These are phyloP conservation scores for Solanum gracilifrons DNA, from an alignment of 257 asterid species.

Conservation along the genomic window DNA sequence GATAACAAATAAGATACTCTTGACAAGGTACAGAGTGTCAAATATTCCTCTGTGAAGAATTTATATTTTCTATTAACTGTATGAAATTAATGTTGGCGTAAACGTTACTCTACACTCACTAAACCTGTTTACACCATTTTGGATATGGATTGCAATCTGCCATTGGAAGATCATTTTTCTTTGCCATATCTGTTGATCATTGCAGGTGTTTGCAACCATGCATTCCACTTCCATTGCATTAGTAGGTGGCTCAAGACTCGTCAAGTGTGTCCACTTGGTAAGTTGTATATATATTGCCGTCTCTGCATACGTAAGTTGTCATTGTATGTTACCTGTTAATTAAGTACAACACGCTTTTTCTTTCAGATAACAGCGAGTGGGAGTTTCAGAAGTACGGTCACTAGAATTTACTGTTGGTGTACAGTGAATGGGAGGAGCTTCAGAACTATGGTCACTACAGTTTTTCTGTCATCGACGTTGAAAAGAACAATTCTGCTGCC, in stretches of 20 bases:
- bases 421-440: neutral
- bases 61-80: neutral
- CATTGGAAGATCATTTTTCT: neutral
- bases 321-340: neutral
- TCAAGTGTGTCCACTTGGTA: conserved; percentile 96
- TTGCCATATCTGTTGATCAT: neutral
- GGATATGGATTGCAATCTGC: neutral
- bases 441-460: neutral
- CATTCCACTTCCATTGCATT: conserved; percentile 97
- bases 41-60: neutral
- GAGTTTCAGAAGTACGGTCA: conserved; percentile 98
- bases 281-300: neutral
- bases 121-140: neutral
- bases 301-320: neutral
- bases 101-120: neutral
- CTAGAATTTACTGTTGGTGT: conserved; percentile 18
- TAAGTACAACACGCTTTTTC: neutral
- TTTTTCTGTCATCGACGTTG: neutral
- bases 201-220: conserved; percentile 94
- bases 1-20: neutral
- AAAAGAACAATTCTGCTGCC: neutral
- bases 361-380: conserved; percentile 95
- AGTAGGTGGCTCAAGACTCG: conserved; percentile 99
- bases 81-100: neutral
- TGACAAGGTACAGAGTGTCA: neutral